phyloP scores from a whole-genome alignment of 768 basidiomycete genomes.

The Multifurca ochricompacta region DNA sequence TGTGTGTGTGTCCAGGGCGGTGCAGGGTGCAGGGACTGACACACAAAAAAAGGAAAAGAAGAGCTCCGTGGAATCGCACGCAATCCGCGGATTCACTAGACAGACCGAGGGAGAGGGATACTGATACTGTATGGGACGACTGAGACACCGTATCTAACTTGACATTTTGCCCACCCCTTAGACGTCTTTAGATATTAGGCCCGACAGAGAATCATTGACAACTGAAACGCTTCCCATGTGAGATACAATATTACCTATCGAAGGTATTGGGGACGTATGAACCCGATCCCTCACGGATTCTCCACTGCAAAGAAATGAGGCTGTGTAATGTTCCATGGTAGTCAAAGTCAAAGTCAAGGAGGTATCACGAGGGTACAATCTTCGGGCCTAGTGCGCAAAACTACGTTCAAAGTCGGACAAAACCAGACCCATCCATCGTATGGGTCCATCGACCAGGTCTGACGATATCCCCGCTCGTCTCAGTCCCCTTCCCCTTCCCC shows the following conservation, averaged over 20 bases:
- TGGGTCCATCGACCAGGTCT: not conserved
- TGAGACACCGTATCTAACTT: not conserved
- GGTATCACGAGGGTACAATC: constrained; percentile 16
- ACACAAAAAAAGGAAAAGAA: constrained; percentile 12
- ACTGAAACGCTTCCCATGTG: constrained; percentile 5
- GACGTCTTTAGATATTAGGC: not conserved
- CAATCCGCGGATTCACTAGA: constrained; percentile 12
- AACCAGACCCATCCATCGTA: not conserved
- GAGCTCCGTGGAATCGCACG: constrained; percentile 3
- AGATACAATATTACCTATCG: constrained; percentile 1
- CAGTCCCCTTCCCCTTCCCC: too few relatives aligned
- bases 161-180: not conserved
- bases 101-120: not conserved
- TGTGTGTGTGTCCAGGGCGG: constrained; percentile 12
- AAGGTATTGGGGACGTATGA: not conserved
- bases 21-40: constrained; percentile 7
- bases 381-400: constrained; percentile 19
- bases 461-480: constrained; percentile 12
- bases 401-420: constrained; percentile 12
- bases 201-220: not conserved
- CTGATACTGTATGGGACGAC: not conserved
- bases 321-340: not conserved
- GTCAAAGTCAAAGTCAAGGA: not conserved
- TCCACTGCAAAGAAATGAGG: not conserved
- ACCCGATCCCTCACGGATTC: not conserved